A percentile compares a stretch with the other conserved stretches of the same genome.
Conservation (phyloP, 106 monocot species). For the Apostasia shenzhenica region DNA sequence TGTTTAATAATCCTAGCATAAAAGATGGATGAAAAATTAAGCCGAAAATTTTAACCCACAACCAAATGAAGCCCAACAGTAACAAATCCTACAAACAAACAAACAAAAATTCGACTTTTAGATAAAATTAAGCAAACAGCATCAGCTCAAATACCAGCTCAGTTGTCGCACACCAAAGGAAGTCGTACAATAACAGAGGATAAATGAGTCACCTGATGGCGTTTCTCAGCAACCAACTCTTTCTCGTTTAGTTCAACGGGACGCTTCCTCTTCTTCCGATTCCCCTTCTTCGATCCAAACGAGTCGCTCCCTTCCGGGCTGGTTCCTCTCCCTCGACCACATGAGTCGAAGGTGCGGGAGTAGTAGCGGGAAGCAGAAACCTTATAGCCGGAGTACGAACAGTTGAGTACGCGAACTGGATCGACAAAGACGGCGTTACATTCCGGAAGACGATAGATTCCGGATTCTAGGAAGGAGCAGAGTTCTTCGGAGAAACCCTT, state of each 20-base stretch:
- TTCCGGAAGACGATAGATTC: constrained; percentile 47
- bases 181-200: neutral
- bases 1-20: too few relatives aligned
- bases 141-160: too few relatives aligned
- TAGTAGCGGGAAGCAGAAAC: constrained; percentile 66
- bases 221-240: constrained; percentile 52
- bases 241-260: constrained; percentile 41
- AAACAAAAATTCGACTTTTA: too few relatives aligned
- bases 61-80: too few relatives aligned
- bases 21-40: too few relatives aligned
- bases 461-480: constrained; percentile 45
- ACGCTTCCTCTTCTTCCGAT: constrained; percentile 35
- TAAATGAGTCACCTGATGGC: constrained; percentile 50
- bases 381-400: constrained; percentile 49
- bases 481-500: constrained; percentile 20
- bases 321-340: neutral
- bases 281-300: constrained; percentile 27
- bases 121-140: too few relatives aligned
- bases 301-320: neutral
- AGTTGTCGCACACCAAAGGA: too few relatives aligned
- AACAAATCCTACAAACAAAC: too few relatives aligned
- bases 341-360: constrained; percentile 47
- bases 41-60: too few relatives aligned
- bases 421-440: constrained; percentile 53
- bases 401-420: constrained; percentile 72